Conservation (phyloP, 164 flowering plant genomes). For the Cinnamomum chago region DNA sequence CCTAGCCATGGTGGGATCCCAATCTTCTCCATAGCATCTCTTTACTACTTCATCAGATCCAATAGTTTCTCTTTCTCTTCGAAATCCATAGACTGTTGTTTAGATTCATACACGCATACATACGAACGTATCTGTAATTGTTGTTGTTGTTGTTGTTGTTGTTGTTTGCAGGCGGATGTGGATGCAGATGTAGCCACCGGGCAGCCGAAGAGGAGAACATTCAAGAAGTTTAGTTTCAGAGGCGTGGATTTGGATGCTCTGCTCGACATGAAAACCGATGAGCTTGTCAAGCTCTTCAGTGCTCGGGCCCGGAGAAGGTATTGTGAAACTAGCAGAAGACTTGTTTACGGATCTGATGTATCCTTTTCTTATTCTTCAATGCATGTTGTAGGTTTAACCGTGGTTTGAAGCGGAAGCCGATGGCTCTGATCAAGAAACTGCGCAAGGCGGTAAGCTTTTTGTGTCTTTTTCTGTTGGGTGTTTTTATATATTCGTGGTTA, state of each 20-base stretch:
- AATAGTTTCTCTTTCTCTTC: background rate
- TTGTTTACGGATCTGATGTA: background rate
- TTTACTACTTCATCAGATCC: no score
- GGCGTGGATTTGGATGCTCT: conserved; percentile 77
- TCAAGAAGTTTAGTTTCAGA: conserved; percentile 68
- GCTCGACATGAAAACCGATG: conserved; percentile 70
- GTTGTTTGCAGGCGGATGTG: conserved; percentile 5
- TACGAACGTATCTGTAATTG: background rate
- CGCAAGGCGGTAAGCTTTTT: conserved; percentile 39
- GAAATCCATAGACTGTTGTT: no score
- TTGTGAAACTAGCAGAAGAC: background rate
- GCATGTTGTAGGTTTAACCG: conserved; percentile 32
- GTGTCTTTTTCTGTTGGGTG: background rate
- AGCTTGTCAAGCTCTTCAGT: conserved; percentile 63
- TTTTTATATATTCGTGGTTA: background rate
- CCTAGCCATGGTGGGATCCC: background rate
- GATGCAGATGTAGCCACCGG: conserved; percentile 45
- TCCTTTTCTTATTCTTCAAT: background rate
- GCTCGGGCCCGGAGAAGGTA: conserved; percentile 56
- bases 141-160: conserved; percentile 3
- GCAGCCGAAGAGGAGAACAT: conserved; percentile 62
- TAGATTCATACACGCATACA: no score
- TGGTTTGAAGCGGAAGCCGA: conserved; percentile 49
- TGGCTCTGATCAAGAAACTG: conserved; percentile 55
- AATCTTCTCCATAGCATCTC: background rate